Evolutionary conservation across 345 rosid genomes (phyloP), one percentile per base, ranked within the genome.

Genomic region (Pugionium dolabratum): DNA sequence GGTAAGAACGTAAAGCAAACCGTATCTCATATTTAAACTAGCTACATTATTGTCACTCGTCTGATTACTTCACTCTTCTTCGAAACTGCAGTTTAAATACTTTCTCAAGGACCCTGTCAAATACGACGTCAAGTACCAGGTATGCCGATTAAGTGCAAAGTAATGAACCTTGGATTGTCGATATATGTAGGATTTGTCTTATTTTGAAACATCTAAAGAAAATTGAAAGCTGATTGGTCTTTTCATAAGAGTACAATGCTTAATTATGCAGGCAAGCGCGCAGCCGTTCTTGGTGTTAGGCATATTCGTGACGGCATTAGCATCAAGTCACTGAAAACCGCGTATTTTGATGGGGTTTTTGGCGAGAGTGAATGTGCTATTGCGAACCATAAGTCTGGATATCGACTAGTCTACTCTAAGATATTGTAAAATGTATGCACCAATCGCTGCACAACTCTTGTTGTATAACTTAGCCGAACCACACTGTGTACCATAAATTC

Each of bases 51-150:
- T 53, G 25, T 61, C 69, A 33, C 57, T 39, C 35, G 42, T 36
- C 59, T 61, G 54, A 67, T 34, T n/a, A 10, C 18, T 8, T 25
- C 6, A 54, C 9, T 34, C 48, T 28, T 48, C 37, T 49, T 47
- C 0, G 52, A 58, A 55, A 5, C 40, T 80, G 81, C 88, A 94
- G 97, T 88, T 90, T 61, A 79, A 94, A 40, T 94, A 88, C 78
- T 88, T 94, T 61, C 90, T 94, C 73, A 94, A 90, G 73, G 97
- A 90, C 72, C 99, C 99, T 27, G 90, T 83, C 53, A 88, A 94
- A 78, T 86, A 88, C 54, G 99, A 94, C 56, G 99, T 94, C 36
- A 94, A 85, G 78, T 90, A 90, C 76, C 99, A 94, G 96, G 97
- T 90, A 72, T 26, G 41, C 45, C 72, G 53, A 42, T 32, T 4